Conservation (phyloP, 139 green algal species). For the Volvox reticuliferus region DNA sequence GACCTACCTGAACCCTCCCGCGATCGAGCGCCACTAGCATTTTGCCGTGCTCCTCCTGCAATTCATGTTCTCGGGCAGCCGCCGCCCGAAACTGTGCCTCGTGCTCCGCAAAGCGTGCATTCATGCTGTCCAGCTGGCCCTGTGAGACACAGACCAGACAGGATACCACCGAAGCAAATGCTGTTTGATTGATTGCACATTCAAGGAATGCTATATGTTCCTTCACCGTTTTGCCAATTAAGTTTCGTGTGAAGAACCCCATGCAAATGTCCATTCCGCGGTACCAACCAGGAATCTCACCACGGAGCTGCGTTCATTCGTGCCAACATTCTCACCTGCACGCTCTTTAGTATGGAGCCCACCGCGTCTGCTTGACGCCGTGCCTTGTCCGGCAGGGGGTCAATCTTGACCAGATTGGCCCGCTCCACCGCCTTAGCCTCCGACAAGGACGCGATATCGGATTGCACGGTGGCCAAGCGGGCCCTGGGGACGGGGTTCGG, state of each 20-base stretch:
- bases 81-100: constrained; percentile 44
- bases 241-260: too few relatives aligned
- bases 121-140: constrained; percentile 58
- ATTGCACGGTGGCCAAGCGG: neutral
- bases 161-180: too few relatives aligned
- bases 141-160: neutral
- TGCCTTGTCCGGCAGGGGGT: constrained; percentile 66
- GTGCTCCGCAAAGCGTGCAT: constrained; percentile 44
- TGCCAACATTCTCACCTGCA: constrained; percentile 29
- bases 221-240: too few relatives aligned
- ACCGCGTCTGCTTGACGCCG: constrained; percentile 57
- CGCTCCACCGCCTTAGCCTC: constrained; percentile 41
- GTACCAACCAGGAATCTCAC: too few relatives aligned
- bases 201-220: too few relatives aligned
- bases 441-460: neutral
- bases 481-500: neutral
- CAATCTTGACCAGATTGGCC: constrained; percentile 41
- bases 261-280: too few relatives aligned
- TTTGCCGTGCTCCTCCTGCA: constrained; percentile 63
- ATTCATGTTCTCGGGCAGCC: constrained; percentile 38
- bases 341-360: constrained; percentile 54
- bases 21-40: constrained; percentile 57
- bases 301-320: too few relatives aligned
- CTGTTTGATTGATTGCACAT: too few relatives aligned
- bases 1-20: constrained; percentile 54